Evolutionary conservation across 352 stramenopile genomes (phyloP).

Genomic region (Phytophthora citricola): DNA sequence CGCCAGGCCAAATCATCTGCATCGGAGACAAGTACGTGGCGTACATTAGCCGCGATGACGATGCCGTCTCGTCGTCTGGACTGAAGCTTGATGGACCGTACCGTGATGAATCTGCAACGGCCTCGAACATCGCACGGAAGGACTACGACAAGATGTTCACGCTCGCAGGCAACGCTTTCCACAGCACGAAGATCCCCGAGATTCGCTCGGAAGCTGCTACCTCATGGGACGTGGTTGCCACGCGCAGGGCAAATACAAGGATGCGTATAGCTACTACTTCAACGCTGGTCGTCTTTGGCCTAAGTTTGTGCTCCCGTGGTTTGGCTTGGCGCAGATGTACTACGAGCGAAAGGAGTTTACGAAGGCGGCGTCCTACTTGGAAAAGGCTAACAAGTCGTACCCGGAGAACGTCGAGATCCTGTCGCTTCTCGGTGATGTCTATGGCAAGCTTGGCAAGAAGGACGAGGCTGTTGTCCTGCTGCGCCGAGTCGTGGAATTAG

Average conservation of each 20-base stretch:
- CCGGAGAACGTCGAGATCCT: slow-evolving; percentile 89
- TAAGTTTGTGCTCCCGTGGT: slow-evolving; percentile 89
- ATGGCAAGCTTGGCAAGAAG: slow-evolving; percentile 83
- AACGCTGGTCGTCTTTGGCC: slow-evolving; percentile 91
- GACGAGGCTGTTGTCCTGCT: slow-evolving; percentile 83
- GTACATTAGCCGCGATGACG: slow-evolving; percentile 80
- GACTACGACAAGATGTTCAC: slow-evolving; percentile 93
- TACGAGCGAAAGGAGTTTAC: slow-evolving; percentile 87
- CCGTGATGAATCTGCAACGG: slow-evolving; percentile 70
- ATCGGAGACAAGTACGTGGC: slow-evolving; percentile 93
- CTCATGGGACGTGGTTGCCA: slow-evolving; percentile 96
- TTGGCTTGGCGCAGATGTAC: slow-evolving; percentile 91
- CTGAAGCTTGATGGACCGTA: slow-evolving; percentile 85
- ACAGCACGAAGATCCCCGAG: slow-evolving; percentile 88
- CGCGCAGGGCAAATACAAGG: slow-evolving; percentile 93
- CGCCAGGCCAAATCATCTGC: slow-evolving; percentile 92
- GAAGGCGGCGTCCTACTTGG: slow-evolving; percentile 85
- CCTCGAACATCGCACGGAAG: slow-evolving; percentile 80
- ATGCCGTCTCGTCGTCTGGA: slow-evolving; percentile 65
- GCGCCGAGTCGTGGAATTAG: slow-evolving; percentile 84
- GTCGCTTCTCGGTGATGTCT: slow-evolving; percentile 81
- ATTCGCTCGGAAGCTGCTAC: slow-evolving; percentile 98
- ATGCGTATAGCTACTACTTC: slow-evolving; percentile 97
- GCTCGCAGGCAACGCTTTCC: slow-evolving; percentile 87
- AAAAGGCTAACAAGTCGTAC: slow-evolving; percentile 91